These are phyloP conservation scores for Tetracladium marchalianum DNA, from an alignment of 495 filamentous ascomycete species.

Conservation along the genomic window DNA sequence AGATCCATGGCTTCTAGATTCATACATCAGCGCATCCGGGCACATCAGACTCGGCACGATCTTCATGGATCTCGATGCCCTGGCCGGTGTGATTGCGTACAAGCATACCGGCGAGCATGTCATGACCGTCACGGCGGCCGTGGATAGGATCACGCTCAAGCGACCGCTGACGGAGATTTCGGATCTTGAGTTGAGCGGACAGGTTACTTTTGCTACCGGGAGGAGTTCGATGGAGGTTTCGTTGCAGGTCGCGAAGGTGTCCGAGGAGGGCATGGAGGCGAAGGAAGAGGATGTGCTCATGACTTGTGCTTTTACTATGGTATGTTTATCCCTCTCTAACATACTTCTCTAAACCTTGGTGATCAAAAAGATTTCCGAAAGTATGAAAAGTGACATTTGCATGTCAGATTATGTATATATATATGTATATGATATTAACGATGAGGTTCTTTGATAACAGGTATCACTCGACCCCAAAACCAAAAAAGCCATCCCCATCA, in stretches of 20 bases:
- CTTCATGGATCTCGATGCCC: conserved; percentile 75
- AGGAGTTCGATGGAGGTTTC: conserved; percentile 75
- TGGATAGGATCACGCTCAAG: conserved; percentile 70
- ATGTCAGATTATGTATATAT: too few species aligned
- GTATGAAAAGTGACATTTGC: too few species aligned
- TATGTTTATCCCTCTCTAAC: conserved; percentile 3
- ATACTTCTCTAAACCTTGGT: background rate
- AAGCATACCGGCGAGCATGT: conserved; percentile 72
- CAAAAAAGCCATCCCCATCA: conserved; percentile 46
- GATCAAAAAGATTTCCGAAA: background rate
- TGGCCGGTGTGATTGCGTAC: conserved; percentile 72
- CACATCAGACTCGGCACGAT: conserved; percentile 51
- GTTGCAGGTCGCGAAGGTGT: conserved; percentile 58
- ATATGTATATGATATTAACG: too few species aligned
- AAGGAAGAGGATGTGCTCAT: conserved; percentile 61
- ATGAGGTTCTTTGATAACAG: conserved; percentile 1
- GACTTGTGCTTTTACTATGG: conserved; percentile 79
- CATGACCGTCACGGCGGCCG: conserved; percentile 72
- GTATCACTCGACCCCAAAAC: conserved; percentile 66
- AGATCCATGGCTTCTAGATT: conserved; percentile 32
- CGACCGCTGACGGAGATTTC: conserved; percentile 67
- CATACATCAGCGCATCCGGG: conserved; percentile 34
- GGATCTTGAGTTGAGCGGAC: conserved; percentile 69
- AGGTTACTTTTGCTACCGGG: conserved; percentile 74
- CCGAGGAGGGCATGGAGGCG: conserved; percentile 43